These are phyloP conservation scores for Crithidia sp. DNA, from an alignment of 208 protist genomes.

Conservation along the genomic window DNA sequence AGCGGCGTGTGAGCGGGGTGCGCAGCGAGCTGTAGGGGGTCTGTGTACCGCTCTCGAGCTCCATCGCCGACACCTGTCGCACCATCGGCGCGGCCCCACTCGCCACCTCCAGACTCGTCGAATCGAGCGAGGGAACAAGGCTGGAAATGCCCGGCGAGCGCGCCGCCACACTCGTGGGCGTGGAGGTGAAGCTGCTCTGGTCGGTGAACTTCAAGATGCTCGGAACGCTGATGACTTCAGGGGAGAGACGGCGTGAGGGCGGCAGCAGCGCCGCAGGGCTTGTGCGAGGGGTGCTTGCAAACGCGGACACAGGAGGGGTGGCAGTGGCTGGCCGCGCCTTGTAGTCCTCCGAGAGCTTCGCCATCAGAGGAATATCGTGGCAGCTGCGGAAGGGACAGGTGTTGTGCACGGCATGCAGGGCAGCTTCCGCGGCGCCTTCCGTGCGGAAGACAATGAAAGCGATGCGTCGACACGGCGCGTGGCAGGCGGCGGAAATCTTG, in stretches of 20 bases:
- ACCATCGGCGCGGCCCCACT: neutral
- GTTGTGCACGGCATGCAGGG: conserved; percentile 43
- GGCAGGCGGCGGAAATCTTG: conserved; percentile 9
- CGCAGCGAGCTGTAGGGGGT: neutral
- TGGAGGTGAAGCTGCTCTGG: conserved; percentile 4
- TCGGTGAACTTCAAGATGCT: conserved; percentile 15
- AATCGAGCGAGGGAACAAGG: conserved; percentile 13
- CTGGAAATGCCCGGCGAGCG: conserved; percentile 4
- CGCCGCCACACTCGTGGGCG: neutral
- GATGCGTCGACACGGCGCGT: conserved; percentile 37
- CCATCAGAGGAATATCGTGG: conserved; percentile 49
- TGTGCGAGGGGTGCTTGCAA: neutral
- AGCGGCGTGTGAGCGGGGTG: conserved; percentile 1
- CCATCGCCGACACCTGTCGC: neutral
- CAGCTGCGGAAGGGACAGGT: conserved; percentile 45
- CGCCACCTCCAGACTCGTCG: neutral
- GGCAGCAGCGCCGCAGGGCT: neutral
- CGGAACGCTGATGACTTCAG: conserved; percentile 1
- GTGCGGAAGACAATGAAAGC: conserved; percentile 52
- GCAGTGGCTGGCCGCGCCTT: neutral
- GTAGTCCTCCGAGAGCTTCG: conserved; percentile 43
- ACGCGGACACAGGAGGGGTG: too few relatives aligned
- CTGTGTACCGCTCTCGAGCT: neutral
- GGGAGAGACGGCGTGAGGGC: neutral
- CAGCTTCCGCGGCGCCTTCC: conserved; percentile 37